Evolutionary conservation across 2,329 filamentous ascomycete genomes (phyloP).

Genomic region (Apiospora aurea): DNA sequence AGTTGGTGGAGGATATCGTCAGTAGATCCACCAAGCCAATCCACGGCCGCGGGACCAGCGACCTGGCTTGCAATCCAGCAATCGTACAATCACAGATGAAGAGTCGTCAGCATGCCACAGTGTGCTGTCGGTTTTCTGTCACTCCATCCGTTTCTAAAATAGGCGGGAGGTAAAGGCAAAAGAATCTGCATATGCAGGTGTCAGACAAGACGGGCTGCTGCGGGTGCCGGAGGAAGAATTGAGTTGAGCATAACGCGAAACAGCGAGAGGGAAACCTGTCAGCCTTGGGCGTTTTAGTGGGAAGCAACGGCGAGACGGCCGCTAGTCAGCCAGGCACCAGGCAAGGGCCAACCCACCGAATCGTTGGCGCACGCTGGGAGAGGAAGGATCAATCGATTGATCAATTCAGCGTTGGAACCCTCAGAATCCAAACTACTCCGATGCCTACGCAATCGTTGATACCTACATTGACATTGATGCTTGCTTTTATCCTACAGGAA

Average conservation of each 20-base stretch:
- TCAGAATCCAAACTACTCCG: neutral
- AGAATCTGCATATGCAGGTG: constrained; percentile 2
- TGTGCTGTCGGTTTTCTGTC: neutral
- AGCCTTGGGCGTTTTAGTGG: constrained; percentile 15
- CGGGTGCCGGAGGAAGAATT: neutral
- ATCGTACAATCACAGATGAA: neutral
- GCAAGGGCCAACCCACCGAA: neutral
- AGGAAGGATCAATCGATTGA: neutral
- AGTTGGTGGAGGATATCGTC: constrained; percentile 8
- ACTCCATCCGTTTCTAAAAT: neutral
- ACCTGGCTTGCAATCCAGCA: neutral
- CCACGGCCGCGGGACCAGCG: neutral
- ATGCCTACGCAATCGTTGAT: neutral
- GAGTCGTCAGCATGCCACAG: neutral
- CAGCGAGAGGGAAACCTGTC: neutral
- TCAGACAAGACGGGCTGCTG: constrained; percentile 2
- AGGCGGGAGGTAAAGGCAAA: neutral
- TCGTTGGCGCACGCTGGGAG: neutral
- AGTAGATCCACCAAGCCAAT: neutral
- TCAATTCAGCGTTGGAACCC: neutral
- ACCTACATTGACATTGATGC: neutral
- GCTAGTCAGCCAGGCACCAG: neutral
- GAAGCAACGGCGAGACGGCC: constrained; percentile 17
- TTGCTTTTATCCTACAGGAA: neutral
- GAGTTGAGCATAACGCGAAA: neutral